phyloP scores from a whole-genome alignment of 129 eudicot genomes.

The Escallonia herrerae region DNA sequence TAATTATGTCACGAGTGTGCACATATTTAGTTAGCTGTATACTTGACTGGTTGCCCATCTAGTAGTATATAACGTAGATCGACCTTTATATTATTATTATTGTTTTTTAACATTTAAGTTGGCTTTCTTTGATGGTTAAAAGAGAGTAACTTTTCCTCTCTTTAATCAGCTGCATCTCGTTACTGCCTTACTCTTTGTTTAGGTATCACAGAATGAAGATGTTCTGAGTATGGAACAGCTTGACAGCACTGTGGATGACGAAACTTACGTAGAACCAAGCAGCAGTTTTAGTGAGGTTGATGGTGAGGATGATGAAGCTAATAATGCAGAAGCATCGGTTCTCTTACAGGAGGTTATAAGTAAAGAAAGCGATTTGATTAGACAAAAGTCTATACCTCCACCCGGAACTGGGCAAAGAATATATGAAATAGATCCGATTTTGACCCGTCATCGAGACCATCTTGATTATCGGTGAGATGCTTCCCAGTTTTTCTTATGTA shows the following conservation, averaged over 20 bases:
- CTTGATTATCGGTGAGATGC: slow-evolving; percentile 75
- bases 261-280: slow-evolving; percentile 13
- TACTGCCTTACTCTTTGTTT: slow-evolving; percentile 10
- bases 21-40: too few species aligned
- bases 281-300: slow-evolving; percentile 17
- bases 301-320: slow-evolving; percentile 34
- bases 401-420: slow-evolving; percentile 80
- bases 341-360: slow-evolving; percentile 30
- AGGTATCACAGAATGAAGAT: slow-evolving; percentile 40
- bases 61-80: too few species aligned
- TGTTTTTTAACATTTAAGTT: not conserved
- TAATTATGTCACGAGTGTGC: too few species aligned
- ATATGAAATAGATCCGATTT: slow-evolving; percentile 83
- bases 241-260: slow-evolving; percentile 11
- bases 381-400: slow-evolving; percentile 57
- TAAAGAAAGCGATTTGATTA: slow-evolving; percentile 39
- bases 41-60: too few species aligned
- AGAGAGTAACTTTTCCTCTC: not conserved
- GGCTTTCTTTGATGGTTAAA: not conserved
- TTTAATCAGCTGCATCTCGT: not conserved
- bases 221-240: slow-evolving; percentile 22
- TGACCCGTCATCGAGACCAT: slow-evolving; percentile 56
- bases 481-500: slow-evolving; percentile 5
- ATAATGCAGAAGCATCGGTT: slow-evolving; percentile 27
- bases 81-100: too few species aligned